Evolutionary conservation across 140 eudicot genomes (phyloP), one percentile per base, ranked within the genome.

Genomic region (Erigeron philadelphicus): DNA sequence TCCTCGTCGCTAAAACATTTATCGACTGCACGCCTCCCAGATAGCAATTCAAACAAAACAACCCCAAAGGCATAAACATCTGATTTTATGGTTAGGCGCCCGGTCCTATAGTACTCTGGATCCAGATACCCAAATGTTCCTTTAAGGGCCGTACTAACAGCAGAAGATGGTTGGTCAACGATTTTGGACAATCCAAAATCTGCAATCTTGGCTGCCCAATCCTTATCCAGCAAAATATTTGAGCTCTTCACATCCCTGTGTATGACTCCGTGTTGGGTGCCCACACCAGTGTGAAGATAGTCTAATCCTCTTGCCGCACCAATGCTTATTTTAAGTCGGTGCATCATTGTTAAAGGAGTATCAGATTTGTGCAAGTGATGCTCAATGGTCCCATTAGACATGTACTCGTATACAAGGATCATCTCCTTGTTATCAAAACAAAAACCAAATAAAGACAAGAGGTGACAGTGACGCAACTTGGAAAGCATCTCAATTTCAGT

Each of bases 51-150:
- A 19, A 71, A 71, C 44, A 69, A 23, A 46, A 76, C 76, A 10
- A 76, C 76, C 31, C 81, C 81, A 63, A 76, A 76, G 0, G 82
- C 47, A 66, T 66, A 78, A 11, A 78, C 78, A 60, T 78, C 82
- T 2, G 82, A 72, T 66, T 72, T 49, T 59, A 50, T 66, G 4
- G 82, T 78, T 66, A 78, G 58, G 38, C 52, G 61, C 43, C 78
- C 70, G 19, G 82, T 66, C 19, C 0, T n/a, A n/a, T 11, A 72
- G 41, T 78, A 78, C 40, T 78, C 78, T 16, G 78, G 82, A 21
- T 17, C 40, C 35, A 23, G 10, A 57, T 57, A 49, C 56, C 48
- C 48, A 10, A 44, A 44, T 44, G 59, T 16, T 6, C 25, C 59
- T 53, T 5, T 53, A 44, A 44, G 1, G 11, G 1, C 11, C 48